phyloP scores from a whole-genome alignment of 192 early-diverging fungal genomes.

The Mycoemilia scoparia region DNA sequence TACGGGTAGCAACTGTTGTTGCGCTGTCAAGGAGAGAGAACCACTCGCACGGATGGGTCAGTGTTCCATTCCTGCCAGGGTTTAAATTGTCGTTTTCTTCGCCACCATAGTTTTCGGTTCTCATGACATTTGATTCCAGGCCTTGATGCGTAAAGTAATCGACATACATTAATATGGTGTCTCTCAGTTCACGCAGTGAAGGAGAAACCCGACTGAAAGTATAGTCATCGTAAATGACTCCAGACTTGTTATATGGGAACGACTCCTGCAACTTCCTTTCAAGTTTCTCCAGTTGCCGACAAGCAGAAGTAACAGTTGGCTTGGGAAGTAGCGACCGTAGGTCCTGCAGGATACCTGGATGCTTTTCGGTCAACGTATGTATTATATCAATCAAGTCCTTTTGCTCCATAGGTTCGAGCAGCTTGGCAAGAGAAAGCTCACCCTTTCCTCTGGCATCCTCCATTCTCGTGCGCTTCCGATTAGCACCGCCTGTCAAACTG shows the following conservation, averaged over 20 bases:
- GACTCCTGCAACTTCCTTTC: constrained; percentile 53
- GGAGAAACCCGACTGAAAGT: constrained; percentile 71
- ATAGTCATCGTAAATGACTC: constrained; percentile 66
- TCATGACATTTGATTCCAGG: constrained; percentile 51
- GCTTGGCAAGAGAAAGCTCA: constrained; percentile 27
- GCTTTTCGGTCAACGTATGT: constrained; percentile 43
- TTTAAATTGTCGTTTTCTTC: too few relatives aligned
- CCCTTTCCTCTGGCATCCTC: constrained; percentile 6
- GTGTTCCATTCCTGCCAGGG: too few relatives aligned
- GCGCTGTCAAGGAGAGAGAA: constrained; percentile 72
- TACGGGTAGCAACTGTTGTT: constrained; percentile 47
- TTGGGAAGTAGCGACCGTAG: constrained; percentile 60
- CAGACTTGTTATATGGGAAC: constrained; percentile 77
- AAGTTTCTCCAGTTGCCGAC: constrained; percentile 39
- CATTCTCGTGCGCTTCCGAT: constrained; percentile 19
- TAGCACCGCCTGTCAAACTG: background rate
- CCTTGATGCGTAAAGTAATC: constrained; percentile 61
- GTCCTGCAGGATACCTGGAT: constrained; percentile 51
- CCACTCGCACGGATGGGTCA: constrained; percentile 29
- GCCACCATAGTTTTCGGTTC: background rate
- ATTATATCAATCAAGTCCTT: constrained; percentile 59
- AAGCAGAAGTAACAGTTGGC: constrained; percentile 66
- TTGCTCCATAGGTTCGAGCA: constrained; percentile 43
- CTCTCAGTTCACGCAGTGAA: constrained; percentile 52
- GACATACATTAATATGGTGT: constrained; percentile 49